Base-by-base conservation (phyloP, 106 monocot genomes). In the Vanilla planifolia region DNA sequence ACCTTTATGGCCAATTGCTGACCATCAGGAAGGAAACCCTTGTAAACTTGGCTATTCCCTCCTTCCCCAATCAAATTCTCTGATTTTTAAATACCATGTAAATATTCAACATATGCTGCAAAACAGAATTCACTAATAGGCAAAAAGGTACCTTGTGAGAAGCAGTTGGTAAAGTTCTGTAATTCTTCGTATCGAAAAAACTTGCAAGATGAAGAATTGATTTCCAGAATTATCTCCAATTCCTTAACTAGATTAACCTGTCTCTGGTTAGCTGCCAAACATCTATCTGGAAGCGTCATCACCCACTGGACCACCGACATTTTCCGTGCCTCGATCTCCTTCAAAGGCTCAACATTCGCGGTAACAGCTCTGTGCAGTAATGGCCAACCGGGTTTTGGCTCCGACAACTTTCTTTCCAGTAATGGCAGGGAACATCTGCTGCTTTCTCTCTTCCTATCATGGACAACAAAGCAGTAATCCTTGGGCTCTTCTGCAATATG, bases 31-130 rank as follows among this genome's bases (percentile, higher is more conserved):
- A 90, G 80, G 59, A 73, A 60, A 41, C 95, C 90, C 60, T 64
- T 84, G 79, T 86, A 96, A 8, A 96, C 95, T 59, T 52, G 45
- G 67, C 95, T 76, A 46, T 42, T 76, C 6, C 90, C 95, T 67
- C 95, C 95, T 57, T 84, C 80, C n/a, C 95, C 95, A 66, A 91
- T 96, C 81, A 90, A 76, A 64, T 84, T 84, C 16, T 81, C 95
- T 93, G 77, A 55, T 67, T 15, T 23, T 22, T 19, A 3, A 20
- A 7, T 15, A 10, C 36, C 13, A 25, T 37, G 2, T 7, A 16
- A 40, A n/a, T 27, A 2, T 39, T 17, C 0, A 42, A 7, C 1
- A 15, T 2, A 66, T 48, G 40, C 7, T 3, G 40, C 14, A 40
- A 40, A 9, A 9, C 14, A 14, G 2, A 1, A 9, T 40, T 14